Percentiles rank a stretch among this genome's conserved stretches.
Conservation (phyloP, 768 basidiomycete genomes). For the Phlebiopsis flavidoalba region DNA sequence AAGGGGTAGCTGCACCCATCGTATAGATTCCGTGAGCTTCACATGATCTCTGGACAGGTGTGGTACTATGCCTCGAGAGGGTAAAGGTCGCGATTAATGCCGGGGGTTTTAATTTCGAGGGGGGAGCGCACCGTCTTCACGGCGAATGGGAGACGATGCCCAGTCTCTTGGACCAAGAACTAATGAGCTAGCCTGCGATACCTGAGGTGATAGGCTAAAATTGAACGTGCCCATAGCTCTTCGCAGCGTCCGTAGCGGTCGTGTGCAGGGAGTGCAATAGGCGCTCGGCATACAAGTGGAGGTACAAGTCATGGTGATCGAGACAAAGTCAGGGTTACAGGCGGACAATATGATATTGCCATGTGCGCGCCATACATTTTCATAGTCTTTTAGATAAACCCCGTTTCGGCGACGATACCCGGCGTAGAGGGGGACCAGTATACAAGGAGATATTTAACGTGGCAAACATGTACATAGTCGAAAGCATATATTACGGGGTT, state of each 20-base stretch:
- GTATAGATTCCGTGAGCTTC: constrained; percentile 39
- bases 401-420: neutral
- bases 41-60: constrained; percentile 69
- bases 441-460: neutral
- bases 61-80: constrained; percentile 69
- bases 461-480: neutral
- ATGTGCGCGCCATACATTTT: neutral
- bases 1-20: constrained; percentile 70
- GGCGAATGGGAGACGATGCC: constrained; percentile 17
- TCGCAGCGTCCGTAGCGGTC: neutral
- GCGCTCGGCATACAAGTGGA: neutral
- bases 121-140: constrained; percentile 8
- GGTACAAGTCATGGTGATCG: constrained; percentile 1
- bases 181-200: neutral
- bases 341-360: neutral
- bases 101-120: constrained; percentile 53
- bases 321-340: too few species aligned
- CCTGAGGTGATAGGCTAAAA: neutral
- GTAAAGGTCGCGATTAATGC: constrained; percentile 51
- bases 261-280: neutral
- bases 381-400: neutral
- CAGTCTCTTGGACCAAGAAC: constrained; percentile 21
- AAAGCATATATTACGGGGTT: neutral
- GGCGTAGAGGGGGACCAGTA: too few species aligned
- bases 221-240: neutral